phyloP scores from a whole-genome alignment of 1,284 basidiomycete species.

The Takashimella koratensis region DNA sequence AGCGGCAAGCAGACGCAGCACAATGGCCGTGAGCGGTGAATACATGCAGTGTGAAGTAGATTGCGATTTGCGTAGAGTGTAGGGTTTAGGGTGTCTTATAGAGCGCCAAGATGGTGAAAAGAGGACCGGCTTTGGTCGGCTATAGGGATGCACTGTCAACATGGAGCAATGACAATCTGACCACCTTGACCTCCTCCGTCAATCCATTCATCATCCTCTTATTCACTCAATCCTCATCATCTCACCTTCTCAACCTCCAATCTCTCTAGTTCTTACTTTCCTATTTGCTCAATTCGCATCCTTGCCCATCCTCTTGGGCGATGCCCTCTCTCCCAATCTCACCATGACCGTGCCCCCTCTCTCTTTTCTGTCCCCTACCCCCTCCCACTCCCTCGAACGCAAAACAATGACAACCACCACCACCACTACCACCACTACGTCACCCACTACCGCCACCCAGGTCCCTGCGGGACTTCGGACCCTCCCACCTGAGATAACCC shows the following conservation, averaged over 20 bases:
- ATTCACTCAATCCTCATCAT: too few relatives aligned
- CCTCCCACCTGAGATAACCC: constrained; percentile 23
- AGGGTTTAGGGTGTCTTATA: too few relatives aligned
- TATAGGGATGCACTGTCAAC: too few relatives aligned
- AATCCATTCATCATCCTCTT: too few relatives aligned
- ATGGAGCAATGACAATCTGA: too few relatives aligned
- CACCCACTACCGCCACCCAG: not conserved
- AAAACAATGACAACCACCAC: not conserved
- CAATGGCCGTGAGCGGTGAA: too few relatives aligned
- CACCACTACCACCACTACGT: not conserved
- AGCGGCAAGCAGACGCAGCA: too few relatives aligned
- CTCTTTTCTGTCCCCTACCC: not conserved
- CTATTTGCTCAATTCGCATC: not conserved
- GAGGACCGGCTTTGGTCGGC: not conserved
- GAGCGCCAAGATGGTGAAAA: too few relatives aligned
- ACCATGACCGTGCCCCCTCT: too few relatives aligned
- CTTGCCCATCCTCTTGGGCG: not conserved
- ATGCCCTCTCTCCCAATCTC: not conserved
- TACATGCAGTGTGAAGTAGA: too few relatives aligned
- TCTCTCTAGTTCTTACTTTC: not conserved
- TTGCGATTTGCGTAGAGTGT: too few relatives aligned
- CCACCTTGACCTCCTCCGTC: too few relatives aligned
- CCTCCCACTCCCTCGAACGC: not conserved
- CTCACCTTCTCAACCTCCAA: not conserved
- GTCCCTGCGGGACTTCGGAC: not conserved